A percentile compares a stretch with the other conserved stretches of the same genome.
These are phyloP conservation scores for Cyberlindnera japonica DNA, from an alignment of 805 yeast genomes.

Conservation along the genomic window DNA sequence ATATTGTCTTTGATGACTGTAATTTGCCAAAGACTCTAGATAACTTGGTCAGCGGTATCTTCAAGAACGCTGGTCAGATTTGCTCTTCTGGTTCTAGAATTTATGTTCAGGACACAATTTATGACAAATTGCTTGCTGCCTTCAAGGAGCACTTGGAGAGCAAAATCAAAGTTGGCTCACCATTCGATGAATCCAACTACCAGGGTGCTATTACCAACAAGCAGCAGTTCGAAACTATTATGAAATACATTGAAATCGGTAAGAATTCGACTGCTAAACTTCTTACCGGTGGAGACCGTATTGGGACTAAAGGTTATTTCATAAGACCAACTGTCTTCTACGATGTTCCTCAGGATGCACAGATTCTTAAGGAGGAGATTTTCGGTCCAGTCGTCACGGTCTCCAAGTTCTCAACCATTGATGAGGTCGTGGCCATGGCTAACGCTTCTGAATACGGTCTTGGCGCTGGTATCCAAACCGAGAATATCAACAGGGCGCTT, in stretches of 20 bases:
- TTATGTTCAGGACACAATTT: conserved; percentile 67
- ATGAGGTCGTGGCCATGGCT: conserved; percentile 63
- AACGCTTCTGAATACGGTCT: conserved; percentile 72
- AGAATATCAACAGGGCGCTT: conserved; percentile 55
- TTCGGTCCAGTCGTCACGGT: conserved; percentile 78
- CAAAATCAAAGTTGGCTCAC: conserved; percentile 63
- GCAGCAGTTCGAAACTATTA: conserved; percentile 64
- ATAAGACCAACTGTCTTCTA: conserved; percentile 71
- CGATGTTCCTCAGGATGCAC: conserved; percentile 59
- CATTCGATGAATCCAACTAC: conserved; percentile 61
- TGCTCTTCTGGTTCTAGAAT: conserved; percentile 83
- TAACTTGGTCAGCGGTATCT: conserved; percentile 62
- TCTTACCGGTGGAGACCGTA: conserved; percentile 67
- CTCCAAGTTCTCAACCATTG: conserved; percentile 61
- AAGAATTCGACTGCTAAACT: conserved; percentile 64
- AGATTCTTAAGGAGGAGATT: conserved; percentile 68
- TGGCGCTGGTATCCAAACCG: conserved; percentile 78
- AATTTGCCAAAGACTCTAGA: conserved; percentile 45
- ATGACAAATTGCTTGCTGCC: conserved; percentile 55
- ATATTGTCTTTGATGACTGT: conserved; percentile 69
- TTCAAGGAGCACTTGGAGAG: conserved; percentile 58
- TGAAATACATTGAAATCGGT: conserved; percentile 64
- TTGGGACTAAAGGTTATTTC: conserved; percentile 65
- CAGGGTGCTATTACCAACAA: conserved; percentile 80
- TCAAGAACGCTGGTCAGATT: conserved; percentile 78